Percentiles rank a stretch among this genome's conserved stretches.
These are phyloP conservation scores for Apophysomyces elegans DNA, from an alignment of 371 early-diverging fungal genomes.

Conservation along the genomic window DNA sequence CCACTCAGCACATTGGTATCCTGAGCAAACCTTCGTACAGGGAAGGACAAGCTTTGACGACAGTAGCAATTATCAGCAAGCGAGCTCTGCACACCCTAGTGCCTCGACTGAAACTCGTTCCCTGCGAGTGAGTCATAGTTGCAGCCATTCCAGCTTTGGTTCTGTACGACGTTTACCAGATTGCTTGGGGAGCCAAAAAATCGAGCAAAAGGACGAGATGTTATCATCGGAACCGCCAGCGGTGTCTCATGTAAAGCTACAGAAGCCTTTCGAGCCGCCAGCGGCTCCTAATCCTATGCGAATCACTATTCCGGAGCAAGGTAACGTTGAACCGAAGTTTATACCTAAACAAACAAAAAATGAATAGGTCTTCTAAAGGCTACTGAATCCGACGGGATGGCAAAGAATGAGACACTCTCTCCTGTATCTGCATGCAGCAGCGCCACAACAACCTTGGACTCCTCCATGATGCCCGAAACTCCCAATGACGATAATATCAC, in stretches of 20 bases:
- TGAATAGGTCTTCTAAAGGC: background rate
- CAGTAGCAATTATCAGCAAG: background rate
- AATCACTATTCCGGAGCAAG: background rate
- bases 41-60: background rate
- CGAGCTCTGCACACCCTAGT: background rate
- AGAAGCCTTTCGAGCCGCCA: slow-evolving; percentile 4
- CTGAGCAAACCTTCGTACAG: background rate
- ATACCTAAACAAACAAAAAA: background rate
- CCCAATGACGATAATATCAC: background rate
- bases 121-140: background rate
- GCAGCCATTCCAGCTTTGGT: background rate
- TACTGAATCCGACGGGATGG: background rate
- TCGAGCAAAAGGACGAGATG: background rate
- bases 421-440: slow-evolving; percentile 1
- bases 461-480: background rate
- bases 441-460: background rate
- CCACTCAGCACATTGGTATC: background rate
- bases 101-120: background rate
- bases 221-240: background rate
- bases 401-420: background rate
- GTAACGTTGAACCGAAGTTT: background rate
- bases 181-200: background rate
- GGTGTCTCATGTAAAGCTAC: background rate
- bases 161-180: background rate
- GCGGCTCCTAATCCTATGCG: background rate